phyloP scores from a whole-genome alignment of 331 rosid genomes.

The Ulmus americana region DNA sequence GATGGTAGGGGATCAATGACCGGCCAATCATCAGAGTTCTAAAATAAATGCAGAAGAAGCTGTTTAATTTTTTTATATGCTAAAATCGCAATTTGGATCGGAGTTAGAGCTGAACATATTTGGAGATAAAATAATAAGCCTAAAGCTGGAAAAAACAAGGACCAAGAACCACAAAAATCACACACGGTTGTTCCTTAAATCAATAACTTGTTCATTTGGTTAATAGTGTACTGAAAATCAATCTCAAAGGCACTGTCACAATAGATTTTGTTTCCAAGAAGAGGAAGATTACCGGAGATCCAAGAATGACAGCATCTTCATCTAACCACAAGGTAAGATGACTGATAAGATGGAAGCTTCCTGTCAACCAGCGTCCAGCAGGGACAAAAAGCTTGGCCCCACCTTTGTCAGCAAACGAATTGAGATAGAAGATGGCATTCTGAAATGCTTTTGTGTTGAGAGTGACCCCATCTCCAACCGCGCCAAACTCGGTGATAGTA shows the following conservation, averaged over 20 bases:
- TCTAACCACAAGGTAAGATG: constrained; percentile 65
- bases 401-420: constrained; percentile 62
- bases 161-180: neutral
- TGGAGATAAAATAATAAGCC: neutral
- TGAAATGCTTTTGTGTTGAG: constrained; percentile 74
- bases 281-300: constrained; percentile 45
- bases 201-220: no score
- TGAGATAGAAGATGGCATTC: constrained; percentile 67
- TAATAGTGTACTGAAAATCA: no score
- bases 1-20: constrained; percentile 63
- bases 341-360: constrained; percentile 76
- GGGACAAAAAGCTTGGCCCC: constrained; percentile 81
- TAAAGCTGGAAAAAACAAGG: neutral
- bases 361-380: constrained; percentile 65
- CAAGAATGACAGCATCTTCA: constrained; percentile 55
- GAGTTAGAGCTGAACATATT: neutral
- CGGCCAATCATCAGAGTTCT: constrained; percentile 62
- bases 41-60: constrained; percentile 23
- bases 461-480: constrained; percentile 67
- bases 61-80: constrained; percentile 19
- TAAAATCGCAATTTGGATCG: neutral
- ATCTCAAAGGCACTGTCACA: neutral
- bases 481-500: constrained; percentile 64
- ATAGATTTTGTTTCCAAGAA: neutral
- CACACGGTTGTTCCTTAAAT: neutral